Evolutionary conservation across 345 rosid genomes (phyloP).

Genomic region (Rhizophora apiculata): DNA sequence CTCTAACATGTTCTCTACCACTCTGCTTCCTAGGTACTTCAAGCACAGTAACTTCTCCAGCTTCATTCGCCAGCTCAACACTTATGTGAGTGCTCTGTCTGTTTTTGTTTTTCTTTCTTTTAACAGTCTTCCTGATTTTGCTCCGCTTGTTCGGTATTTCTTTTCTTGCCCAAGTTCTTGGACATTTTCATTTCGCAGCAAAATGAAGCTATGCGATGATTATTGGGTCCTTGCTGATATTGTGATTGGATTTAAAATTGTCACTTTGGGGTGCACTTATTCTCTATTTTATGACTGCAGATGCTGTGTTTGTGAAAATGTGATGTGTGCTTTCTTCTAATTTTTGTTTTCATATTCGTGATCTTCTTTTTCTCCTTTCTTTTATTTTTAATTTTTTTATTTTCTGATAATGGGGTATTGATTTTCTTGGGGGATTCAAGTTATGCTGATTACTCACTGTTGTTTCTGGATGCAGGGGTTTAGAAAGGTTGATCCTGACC

Average conservation of each 20-base stretch:
- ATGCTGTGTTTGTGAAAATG: conserved; percentile 7
- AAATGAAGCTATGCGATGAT: too few species aligned
- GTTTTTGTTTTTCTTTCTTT: not conserved
- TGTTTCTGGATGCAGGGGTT: conserved; percentile 55
- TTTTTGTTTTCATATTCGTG: not conserved
- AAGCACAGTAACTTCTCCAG: conserved; percentile 36
- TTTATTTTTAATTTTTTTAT: not conserved
- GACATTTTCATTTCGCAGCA: too few species aligned
- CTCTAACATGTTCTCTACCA: conserved; percentile 18
- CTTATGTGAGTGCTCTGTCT: conserved; percentile 22
- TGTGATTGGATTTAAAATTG: not conserved
- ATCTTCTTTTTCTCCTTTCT: too few species aligned
- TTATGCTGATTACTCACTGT: not conserved
- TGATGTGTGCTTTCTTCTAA: not conserved
- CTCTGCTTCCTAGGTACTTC: conserved; percentile 28
- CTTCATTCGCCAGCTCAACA: conserved; percentile 37
- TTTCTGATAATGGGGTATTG: not conserved
- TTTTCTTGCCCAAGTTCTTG: too few species aligned
- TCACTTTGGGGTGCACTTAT: not conserved
- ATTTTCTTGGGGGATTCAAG: not conserved
- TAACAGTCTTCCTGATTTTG: too few species aligned
- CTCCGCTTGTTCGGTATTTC: not conserved
- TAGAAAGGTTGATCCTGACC: conserved; percentile 79
- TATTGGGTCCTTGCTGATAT: too few species aligned
- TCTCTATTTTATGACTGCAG: not conserved